A percentile compares a stretch with the other conserved stretches of the same genome.
These are phyloP conservation scores for Seiridium cupressi DNA, from an alignment of 2,329 filamentous ascomycete genomes.

Conservation along the genomic window DNA sequence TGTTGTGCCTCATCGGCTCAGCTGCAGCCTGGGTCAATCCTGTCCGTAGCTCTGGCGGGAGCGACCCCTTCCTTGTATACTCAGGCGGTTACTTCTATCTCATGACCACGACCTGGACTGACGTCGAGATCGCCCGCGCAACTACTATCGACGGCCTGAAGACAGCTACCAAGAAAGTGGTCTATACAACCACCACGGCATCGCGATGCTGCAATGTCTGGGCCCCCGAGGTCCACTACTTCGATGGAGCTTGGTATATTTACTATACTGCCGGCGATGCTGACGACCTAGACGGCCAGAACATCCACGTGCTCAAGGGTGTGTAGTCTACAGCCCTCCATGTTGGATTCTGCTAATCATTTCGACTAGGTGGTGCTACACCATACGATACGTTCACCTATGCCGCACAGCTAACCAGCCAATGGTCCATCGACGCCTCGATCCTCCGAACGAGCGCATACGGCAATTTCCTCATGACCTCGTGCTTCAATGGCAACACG, in stretches of 20 bases:
- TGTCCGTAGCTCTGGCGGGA: conserved; percentile 46
- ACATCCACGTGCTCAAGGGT: conserved; percentile 51
- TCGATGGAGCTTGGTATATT: conserved; percentile 50
- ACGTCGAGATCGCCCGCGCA: conserved; percentile 53
- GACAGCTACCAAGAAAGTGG: conserved; percentile 45
- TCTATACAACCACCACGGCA: conserved; percentile 47
- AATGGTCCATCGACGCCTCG: conserved; percentile 54
- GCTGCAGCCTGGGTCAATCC: conserved; percentile 47
- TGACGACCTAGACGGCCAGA: conserved; percentile 45
- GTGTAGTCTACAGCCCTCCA: conserved; percentile 1
- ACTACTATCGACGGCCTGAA: conserved; percentile 55
- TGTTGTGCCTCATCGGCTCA: conserved; percentile 15
- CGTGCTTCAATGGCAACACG: conserved; percentile 43
- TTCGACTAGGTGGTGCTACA: conserved; percentile 40
- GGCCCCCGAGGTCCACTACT: conserved; percentile 55
- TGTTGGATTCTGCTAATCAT: background rate
- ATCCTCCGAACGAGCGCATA: conserved; percentile 44
- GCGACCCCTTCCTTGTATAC: conserved; percentile 52
- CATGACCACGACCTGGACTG: conserved; percentile 52
- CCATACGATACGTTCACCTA: conserved; percentile 53
- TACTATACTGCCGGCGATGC: conserved; percentile 45
- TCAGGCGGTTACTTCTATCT: conserved; percentile 53
- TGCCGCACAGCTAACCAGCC: conserved; percentile 40
- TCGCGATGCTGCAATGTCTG: conserved; percentile 54
- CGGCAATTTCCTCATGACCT: conserved; percentile 54